Base-by-base conservation (phyloP, 2,329 filamentous ascomycete genomes). In the Penicillium sp. region DNA sequence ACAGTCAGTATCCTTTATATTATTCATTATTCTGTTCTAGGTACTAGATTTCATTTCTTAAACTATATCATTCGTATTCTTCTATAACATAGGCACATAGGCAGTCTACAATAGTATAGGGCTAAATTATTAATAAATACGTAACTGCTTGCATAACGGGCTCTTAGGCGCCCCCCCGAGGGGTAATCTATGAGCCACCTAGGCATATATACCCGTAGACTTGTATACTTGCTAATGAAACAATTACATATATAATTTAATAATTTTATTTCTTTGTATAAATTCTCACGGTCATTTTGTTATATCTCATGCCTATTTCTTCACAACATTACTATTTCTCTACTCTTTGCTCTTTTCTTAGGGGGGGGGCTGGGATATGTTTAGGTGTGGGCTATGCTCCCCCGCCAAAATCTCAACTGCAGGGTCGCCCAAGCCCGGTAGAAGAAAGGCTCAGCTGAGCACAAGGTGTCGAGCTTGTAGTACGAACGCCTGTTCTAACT, bases 371-470 rank as follows among this genome's bases (percentile, higher is more conserved):
- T 33, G 9, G 19, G 21, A 10, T 15, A 25, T 44, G 23, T 41
- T 31, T 38, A 29, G 17, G n/a, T 49, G 25, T 39, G 52, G 43
- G 52, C 52, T 39, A 29, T 51, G 47, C 39, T 27, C 25, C 53
- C 53, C 53, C 53, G 39, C 53, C 47, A 2, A 43, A 35, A 51
- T 39, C 10, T 35, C 38, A 55, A 51, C 31, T 3, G 51, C 31
- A 43, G 39, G 47, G 47, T 55, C 53, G 47, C 38, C 53, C 53
- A 49, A 31, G 45, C 53, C 41, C 53, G 48, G 42, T n/a, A 25
- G 45, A 35, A 44, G 35, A 33, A 44, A 44, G 53, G 44, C 29
- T 38, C 27, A 35, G n/a, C 38, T 50, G 44, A 21, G 31, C 23
- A 55, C 47, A 44, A 55, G 21, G 38, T 55, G 29, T 33, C 35